Evolutionary conservation across 805 yeast genomes (phyloP), one percentile per base, ranked within the genome.

Genomic region (Candida adriatica): DNA sequence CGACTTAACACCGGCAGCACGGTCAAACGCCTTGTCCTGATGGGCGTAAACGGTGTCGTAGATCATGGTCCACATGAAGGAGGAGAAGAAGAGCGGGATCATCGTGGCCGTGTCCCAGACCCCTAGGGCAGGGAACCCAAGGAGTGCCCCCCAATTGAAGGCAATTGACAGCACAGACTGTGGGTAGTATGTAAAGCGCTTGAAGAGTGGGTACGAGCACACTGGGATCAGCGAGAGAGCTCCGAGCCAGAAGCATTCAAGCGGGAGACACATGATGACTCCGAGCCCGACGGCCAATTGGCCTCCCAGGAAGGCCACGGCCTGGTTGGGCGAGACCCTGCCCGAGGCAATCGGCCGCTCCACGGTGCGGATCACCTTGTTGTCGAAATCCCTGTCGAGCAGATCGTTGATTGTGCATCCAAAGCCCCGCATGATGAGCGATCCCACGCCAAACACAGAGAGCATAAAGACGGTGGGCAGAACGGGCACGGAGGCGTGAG

Each of bases 41-140:
- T 92, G 99, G 1, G 98, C 99, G 56, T 92, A 92, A 24, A 92
- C 74, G 2, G 98, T 86, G 56, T 92, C 99, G 58, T 92, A 92
- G 31, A 79, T 78, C 88, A 92, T 84, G 44, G 95, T 79, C 98
- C 99, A 92, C 34, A 79, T 66, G 51, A 78, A 81, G 27, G 86
- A 77, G 13, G 95, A 74, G 4, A 75, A 53, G 48, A 79, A 85
- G 29, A 92, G 62, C 1, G 96, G 85, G 4, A 73, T 61, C 75
- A 88, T 88, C 5, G 86, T 80, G 8, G 75, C 60, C 64, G 74
- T 67, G 47, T 80, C 72, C 70, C 90, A 70, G 4, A 90, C 74
- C 0, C 94, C 95, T 75, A 92, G 84, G 2, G 97, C 97, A 7
- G 98, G 96, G 59, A 84, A 90, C 0, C 97, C 98, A 18, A 92